These are phyloP conservation scores for Sclerotinia nivalis DNA, from an alignment of 2,329 filamentous ascomycete genomes.

Conservation along the genomic window DNA sequence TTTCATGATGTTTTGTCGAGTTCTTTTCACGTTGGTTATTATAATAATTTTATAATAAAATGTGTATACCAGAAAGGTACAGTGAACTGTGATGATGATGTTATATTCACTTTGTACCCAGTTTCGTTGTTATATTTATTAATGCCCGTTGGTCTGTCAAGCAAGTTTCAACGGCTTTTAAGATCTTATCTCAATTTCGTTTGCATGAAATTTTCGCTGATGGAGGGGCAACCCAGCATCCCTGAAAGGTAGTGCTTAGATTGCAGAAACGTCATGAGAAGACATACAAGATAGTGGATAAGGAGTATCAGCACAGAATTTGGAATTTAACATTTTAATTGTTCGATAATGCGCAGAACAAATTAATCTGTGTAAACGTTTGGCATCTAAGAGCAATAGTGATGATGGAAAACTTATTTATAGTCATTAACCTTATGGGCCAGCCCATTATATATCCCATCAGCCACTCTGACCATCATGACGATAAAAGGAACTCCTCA, in stretches of 20 bases:
- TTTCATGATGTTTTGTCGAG: too few relatives aligned
- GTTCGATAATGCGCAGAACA: neutral
- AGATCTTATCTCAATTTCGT: neutral
- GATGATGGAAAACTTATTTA: neutral
- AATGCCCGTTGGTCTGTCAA: neutral
- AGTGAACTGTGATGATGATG: neutral
- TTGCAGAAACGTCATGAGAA: neutral
- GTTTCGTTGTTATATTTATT: neutral
- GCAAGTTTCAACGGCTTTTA: neutral
- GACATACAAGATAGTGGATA: neutral
- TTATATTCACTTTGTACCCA: neutral
- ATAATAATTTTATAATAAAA: too few relatives aligned
- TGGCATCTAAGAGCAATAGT: neutral
- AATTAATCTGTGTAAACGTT: neutral
- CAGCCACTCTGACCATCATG: neutral
- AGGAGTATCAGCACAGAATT: neutral
- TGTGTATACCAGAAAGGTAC: neutral
- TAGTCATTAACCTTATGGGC: neutral
- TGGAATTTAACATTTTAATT: neutral
- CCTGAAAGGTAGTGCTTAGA: slow-evolving; percentile 18
- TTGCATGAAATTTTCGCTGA: slow-evolving; percentile 12
- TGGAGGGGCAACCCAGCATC: slow-evolving; percentile 24
- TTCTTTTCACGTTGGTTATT: too few relatives aligned
- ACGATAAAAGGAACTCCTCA: neutral
- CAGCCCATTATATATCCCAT: neutral